A percentile compares a stretch with the other conserved stretches of the same genome.
These are phyloP conservation scores for Salix exigua DNA, from an alignment of 345 rosid species.

Conservation along the genomic window DNA sequence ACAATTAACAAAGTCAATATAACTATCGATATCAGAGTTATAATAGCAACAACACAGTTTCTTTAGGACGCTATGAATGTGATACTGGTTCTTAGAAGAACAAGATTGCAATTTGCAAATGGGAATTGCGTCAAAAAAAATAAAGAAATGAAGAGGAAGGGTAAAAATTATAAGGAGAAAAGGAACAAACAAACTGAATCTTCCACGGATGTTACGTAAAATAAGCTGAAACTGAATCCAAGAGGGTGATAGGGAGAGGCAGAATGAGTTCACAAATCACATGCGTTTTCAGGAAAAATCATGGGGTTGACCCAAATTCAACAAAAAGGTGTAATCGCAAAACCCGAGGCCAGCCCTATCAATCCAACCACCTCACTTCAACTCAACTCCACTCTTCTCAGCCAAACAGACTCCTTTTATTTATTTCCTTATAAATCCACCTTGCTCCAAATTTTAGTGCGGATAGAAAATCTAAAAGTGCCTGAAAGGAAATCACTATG, in stretches of 20 bases:
- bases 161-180: not conserved
- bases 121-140: not conserved
- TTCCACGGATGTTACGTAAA: not conserved
- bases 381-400: constrained; percentile 8
- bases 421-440: not conserved
- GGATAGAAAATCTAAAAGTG: not conserved
- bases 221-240: not conserved
- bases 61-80: not conserved
- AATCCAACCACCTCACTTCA: not conserved
- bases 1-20: not conserved
- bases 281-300: not conserved
- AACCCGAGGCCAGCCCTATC: not conserved
- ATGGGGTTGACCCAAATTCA: constrained; percentile 3
- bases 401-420: not conserved
- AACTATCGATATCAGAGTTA: not conserved
- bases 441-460: not conserved
- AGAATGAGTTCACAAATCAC: constrained; percentile 3
- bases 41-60: not conserved
- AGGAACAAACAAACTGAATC: not conserved
- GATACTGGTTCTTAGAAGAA: not conserved
- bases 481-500: not conserved
- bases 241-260: not conserved
- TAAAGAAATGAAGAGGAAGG: not conserved
- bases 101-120: not conserved
- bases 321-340: not conserved